phyloP scores from a whole-genome alignment of 805 yeast genomes.

The Pichia cabralensis region DNA sequence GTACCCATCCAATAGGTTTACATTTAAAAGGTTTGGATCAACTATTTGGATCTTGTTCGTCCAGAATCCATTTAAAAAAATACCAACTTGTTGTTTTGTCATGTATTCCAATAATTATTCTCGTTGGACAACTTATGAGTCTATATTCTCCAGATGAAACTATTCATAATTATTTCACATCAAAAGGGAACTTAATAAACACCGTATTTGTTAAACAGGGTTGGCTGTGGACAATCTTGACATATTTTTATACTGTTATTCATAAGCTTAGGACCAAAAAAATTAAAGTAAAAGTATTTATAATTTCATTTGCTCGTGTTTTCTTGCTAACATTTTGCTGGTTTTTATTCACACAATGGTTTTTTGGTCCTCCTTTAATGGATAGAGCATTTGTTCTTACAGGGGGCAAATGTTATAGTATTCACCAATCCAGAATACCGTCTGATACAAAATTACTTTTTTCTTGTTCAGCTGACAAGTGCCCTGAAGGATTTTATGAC shows the following conservation, averaged over 20 bases:
- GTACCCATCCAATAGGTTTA: neutral
- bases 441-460: neutral
- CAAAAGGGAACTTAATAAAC: conserved; percentile 65
- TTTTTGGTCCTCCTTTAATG: conserved; percentile 79
- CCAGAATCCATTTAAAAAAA: conserved; percentile 1
- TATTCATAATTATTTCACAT: conserved; percentile 39
- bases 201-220: conserved; percentile 75
- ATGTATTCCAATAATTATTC: conserved; percentile 32
- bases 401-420: conserved; percentile 65
- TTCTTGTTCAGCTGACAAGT: too few relatives aligned
- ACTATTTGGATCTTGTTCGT: neutral
- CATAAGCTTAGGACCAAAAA: conserved; percentile 3
- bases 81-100: conserved; percentile 1
- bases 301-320: conserved; percentile 32
- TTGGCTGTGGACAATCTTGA: conserved; percentile 79
- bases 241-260: conserved; percentile 19
- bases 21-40: neutral
- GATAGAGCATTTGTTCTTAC: conserved; percentile 69
- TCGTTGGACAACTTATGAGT: conserved; percentile 43
- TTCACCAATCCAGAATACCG: conserved; percentile 13
- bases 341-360: conserved; percentile 82
- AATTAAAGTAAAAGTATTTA: neutral
- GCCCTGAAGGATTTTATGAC: conserved; percentile 5
- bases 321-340: conserved; percentile 64
- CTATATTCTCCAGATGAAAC: conserved; percentile 34